phyloP scores from a whole-genome alignment of 192 early-diverging fungal genomes.

The Coemansia erecta region DNA sequence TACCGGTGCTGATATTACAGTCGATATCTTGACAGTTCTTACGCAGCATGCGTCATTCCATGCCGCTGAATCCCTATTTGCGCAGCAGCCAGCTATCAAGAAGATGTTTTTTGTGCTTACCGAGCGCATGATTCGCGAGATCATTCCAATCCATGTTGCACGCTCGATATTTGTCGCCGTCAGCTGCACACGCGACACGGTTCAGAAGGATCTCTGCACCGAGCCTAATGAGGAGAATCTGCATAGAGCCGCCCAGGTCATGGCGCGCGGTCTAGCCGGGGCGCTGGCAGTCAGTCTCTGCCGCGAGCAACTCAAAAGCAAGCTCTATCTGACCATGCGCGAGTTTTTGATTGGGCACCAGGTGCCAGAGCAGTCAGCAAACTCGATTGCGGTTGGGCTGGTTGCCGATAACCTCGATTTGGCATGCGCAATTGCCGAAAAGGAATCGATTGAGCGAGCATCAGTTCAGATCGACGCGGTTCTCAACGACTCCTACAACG shows the following conservation, averaged over 20 bases:
- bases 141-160: constrained; percentile 87
- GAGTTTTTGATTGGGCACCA: constrained; percentile 47
- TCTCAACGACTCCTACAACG: constrained; percentile 65
- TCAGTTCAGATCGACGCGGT: constrained; percentile 90
- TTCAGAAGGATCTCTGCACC: constrained; percentile 93
- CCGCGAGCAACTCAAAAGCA: constrained; percentile 86
- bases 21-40: constrained; percentile 50
- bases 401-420: constrained; percentile 93
- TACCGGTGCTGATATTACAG: constrained; percentile 37
- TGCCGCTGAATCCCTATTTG: constrained; percentile 76
- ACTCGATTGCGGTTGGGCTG: constrained; percentile 80
- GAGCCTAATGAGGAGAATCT: constrained; percentile 94
- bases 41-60: constrained; percentile 64
- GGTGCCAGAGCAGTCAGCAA: constrained; percentile 56
- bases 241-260: constrained; percentile 89
- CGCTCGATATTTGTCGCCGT: constrained; percentile 90
- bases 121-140: constrained; percentile 86
- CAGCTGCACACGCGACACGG: constrained; percentile 87
- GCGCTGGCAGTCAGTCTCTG: constrained; percentile 87
- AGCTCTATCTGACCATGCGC: constrained; percentile 61
- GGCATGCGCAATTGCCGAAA: constrained; percentile 91
- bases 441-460: constrained; percentile 93
- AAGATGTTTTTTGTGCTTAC: constrained; percentile 85
- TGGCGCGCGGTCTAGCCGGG: constrained; percentile 91
- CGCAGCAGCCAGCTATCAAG: constrained; percentile 81